phyloP scores from a whole-genome alignment of 768 basidiomycete species.

The Suillus sp. region DNA sequence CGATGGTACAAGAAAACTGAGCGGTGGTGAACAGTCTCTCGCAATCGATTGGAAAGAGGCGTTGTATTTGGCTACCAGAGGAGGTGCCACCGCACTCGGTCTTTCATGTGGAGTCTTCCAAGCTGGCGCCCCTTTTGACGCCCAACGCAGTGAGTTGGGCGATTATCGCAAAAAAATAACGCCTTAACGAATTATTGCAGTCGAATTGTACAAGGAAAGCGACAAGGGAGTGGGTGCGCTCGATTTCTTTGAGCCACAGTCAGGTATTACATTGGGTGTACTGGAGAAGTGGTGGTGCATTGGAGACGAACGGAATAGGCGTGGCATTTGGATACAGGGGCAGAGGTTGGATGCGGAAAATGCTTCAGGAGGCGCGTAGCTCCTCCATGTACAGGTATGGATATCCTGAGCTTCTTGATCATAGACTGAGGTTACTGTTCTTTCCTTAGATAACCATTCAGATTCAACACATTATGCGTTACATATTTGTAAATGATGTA shows the following conservation, averaged over 20 bases:
- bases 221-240: slow-evolving; percentile 57
- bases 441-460: neutral
- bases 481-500: neutral
- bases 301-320: slow-evolving; percentile 69
- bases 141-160: slow-evolving; percentile 63
- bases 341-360: slow-evolving; percentile 12
- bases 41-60: slow-evolving; percentile 81
- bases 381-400: neutral
- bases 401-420: neutral
- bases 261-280: slow-evolving; percentile 46
- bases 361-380: too few species aligned
- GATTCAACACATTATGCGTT: neutral
- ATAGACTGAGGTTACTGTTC: neutral
- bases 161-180: neutral
- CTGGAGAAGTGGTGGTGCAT: slow-evolving; percentile 93
- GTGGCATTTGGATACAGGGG: slow-evolving; percentile 78
- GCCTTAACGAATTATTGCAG: slow-evolving; percentile 6
- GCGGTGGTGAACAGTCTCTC: slow-evolving; percentile 27
- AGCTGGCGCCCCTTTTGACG: slow-evolving; percentile 71
- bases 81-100: slow-evolving; percentile 72
- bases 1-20: slow-evolving; percentile 49
- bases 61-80: slow-evolving; percentile 78
- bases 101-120: slow-evolving; percentile 58
- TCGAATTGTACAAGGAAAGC: neutral
- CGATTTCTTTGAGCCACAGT: slow-evolving; percentile 56